Conservation (phyloP, 805 yeast species). For the Saturnispora bothae region DNA sequence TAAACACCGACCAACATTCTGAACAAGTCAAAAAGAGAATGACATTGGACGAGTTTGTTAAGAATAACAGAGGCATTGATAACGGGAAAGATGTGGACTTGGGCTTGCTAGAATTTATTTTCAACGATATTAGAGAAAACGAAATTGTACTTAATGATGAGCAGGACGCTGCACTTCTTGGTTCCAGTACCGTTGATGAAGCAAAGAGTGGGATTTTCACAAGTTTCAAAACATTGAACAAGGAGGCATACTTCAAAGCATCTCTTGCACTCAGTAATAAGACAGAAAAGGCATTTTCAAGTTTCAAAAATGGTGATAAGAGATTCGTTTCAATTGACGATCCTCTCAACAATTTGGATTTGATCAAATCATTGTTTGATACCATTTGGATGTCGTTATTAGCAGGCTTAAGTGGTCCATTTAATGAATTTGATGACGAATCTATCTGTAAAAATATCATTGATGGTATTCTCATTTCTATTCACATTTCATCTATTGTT, state of each 20-base stretch:
- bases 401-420: slow-evolving; percentile 91
- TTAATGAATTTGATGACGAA: slow-evolving; percentile 74
- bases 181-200: slow-evolving; percentile 27
- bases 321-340: slow-evolving; percentile 40
- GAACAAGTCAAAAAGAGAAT: slow-evolving; percentile 76
- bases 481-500: slow-evolving; percentile 74
- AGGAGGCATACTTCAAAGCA: slow-evolving; percentile 86
- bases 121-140: slow-evolving; percentile 64
- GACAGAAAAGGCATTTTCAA: slow-evolving; percentile 73
- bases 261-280: slow-evolving; percentile 85
- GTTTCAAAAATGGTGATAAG: slow-evolving; percentile 39
- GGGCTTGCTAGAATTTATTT: slow-evolving; percentile 59
- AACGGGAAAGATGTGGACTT: slow-evolving; percentile 78
- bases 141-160: slow-evolving; percentile 90
- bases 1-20: slow-evolving; percentile 91
- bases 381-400: slow-evolving; percentile 94
- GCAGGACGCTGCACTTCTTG: slow-evolving; percentile 82
- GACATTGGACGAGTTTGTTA: slow-evolving; percentile 79
- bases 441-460: slow-evolving; percentile 60
- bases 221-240: slow-evolving; percentile 48
- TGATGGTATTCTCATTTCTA: slow-evolving; percentile 78
- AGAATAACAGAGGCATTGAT: slow-evolving; percentile 85
- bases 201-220: slow-evolving; percentile 41
- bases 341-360: slow-evolving; percentile 60
- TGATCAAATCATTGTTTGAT: slow-evolving; percentile 87